Evolutionary conservation across 192 early-diverging fungal species (phyloP).

Genomic region (Entomortierella chlamydospora): DNA sequence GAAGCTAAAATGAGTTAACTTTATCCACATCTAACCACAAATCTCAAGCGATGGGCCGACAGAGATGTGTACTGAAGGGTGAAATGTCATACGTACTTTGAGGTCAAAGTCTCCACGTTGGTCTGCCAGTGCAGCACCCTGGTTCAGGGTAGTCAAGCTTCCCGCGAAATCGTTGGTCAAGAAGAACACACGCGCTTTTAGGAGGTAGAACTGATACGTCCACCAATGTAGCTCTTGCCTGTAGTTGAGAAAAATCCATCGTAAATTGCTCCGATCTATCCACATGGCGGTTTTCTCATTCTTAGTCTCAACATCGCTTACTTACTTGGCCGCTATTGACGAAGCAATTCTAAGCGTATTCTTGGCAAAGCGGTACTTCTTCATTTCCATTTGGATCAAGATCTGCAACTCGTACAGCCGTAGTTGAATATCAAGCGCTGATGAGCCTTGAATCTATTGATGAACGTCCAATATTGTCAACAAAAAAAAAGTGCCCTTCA

Average conservation of each 20-base stretch:
- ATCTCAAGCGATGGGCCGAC: no score
- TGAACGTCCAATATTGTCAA: background rate
- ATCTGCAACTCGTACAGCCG: conserved; percentile 42
- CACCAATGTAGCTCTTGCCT: conserved; percentile 39
- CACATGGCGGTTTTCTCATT: background rate
- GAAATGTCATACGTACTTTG: conserved; percentile 15
- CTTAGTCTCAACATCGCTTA: background rate
- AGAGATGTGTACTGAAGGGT: background rate
- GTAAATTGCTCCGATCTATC: background rate
- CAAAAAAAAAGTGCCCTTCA: no score
- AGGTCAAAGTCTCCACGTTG: conserved; percentile 34
- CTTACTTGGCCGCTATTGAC: conserved; percentile 30
- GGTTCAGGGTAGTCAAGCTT: conserved; percentile 26
- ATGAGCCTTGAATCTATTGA: conserved; percentile 34
- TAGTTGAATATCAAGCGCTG: conserved; percentile 33
- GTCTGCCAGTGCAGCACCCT: conserved; percentile 36
- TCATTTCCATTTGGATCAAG: conserved; percentile 26
- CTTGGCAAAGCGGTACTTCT: conserved; percentile 31
- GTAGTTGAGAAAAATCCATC: background rate
- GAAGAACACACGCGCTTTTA: conserved; percentile 31
- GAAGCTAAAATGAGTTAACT: background rate
- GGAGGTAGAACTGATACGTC: conserved; percentile 41
- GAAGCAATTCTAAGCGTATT: conserved; percentile 33
- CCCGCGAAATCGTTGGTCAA: conserved; percentile 33
- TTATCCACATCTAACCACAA: background rate